Conservation (phyloP, 2,329 filamentous ascomycete species). For the Sclerotinia borealis region DNA sequence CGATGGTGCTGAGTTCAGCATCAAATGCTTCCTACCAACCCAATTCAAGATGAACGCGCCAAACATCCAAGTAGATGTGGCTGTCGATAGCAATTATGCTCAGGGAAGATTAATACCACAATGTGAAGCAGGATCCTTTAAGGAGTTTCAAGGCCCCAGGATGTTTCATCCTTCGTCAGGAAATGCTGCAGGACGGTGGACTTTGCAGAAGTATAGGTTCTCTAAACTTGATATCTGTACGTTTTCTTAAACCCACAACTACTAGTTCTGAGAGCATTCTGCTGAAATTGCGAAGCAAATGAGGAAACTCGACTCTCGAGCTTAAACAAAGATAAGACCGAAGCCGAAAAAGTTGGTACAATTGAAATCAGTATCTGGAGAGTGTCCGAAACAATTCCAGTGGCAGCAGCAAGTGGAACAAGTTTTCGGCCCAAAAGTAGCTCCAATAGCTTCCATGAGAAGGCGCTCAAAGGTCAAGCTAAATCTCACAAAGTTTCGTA, state of each 20-base stretch:
- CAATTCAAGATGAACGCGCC: neutral
- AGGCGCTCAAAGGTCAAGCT: constrained; percentile 3
- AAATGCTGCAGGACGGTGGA: neutral
- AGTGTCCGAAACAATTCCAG: neutral
- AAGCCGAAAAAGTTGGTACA: neutral
- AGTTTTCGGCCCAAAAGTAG: too few relatives aligned
- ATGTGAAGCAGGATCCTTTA: too few relatives aligned
- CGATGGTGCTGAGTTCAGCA: neutral
- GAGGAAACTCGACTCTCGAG: neutral
- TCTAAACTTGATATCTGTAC: constrained; percentile 2
- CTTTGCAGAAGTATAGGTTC: neutral
- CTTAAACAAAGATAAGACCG: neutral
- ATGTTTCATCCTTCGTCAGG: neutral
- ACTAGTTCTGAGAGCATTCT: neutral
- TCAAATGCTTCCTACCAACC: neutral
- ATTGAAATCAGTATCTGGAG: neutral
- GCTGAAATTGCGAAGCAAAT: neutral
- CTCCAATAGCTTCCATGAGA: constrained; percentile 4
- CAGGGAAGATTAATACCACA: rapidly evolving
- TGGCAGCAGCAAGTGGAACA: neutral
- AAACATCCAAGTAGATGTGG: neutral
- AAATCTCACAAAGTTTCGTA: constrained; percentile 8
- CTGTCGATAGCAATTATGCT: neutral
- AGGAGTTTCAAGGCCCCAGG: neutral
- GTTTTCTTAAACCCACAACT: neutral